A percentile compares a stretch with the other conserved stretches of the same genome.
phyloP scores from a whole-genome alignment of 2,329 filamentous ascomycete genomes.

The Pseudocercospora macadamiae region DNA sequence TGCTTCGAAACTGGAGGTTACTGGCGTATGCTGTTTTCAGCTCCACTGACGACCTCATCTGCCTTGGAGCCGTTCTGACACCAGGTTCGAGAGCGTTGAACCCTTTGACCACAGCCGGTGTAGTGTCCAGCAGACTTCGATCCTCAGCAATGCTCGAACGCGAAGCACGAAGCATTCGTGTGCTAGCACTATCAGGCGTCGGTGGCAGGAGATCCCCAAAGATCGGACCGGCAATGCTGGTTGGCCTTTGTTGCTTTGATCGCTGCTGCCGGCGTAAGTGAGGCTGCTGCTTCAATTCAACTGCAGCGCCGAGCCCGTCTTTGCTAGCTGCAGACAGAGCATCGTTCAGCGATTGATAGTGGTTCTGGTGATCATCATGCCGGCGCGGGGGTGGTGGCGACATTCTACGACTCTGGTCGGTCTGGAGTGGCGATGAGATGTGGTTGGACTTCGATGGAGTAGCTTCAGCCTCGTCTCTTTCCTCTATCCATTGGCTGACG shows the following conservation, averaged over 20 bases:
- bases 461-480: slow-evolving; percentile 28
- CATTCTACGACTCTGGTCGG: slow-evolving; percentile 12
- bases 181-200: slow-evolving; percentile 39
- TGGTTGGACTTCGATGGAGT: slow-evolving; percentile 37
- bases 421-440: slow-evolving; percentile 27
- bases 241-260: slow-evolving; percentile 15
- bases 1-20: slow-evolving; percentile 27
- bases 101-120: slow-evolving; percentile 28
- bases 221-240: slow-evolving; percentile 27
- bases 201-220: slow-evolving; percentile 38
- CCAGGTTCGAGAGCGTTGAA: slow-evolving; percentile 27
- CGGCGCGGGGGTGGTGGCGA: slow-evolving; percentile 11
- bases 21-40: slow-evolving; percentile 30
- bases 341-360: slow-evolving; percentile 29
- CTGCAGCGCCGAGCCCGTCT: neutral
- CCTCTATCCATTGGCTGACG: slow-evolving; percentile 43
- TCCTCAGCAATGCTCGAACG: slow-evolving; percentile 34
- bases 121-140: slow-evolving; percentile 28
- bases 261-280: slow-evolving; percentile 18
- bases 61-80: slow-evolving; percentile 31
- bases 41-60: slow-evolving; percentile 37
- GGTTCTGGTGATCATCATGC: slow-evolving; percentile 14
- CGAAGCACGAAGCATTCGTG: slow-evolving; percentile 37
- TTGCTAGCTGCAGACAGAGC: slow-evolving; percentile 21
- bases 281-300: slow-evolving; percentile 13